phyloP scores from a whole-genome alignment of 139 green algal genomes.

The Coccomyxa sp. region DNA sequence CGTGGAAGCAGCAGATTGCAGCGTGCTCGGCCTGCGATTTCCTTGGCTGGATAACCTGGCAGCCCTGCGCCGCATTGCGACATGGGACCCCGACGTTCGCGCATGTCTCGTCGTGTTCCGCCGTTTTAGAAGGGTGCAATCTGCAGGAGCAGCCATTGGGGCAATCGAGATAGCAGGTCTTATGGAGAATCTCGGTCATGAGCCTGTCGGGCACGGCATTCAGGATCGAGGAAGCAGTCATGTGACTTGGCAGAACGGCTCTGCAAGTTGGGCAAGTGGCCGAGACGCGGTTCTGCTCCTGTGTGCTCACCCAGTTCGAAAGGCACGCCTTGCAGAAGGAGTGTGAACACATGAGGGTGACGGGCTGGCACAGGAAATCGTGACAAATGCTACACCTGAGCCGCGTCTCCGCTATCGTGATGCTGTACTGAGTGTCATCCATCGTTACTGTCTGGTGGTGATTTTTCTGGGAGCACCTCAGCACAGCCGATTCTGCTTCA shows the following conservation, averaged over 20 bases:
- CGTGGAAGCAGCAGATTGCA: neutral
- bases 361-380: neutral
- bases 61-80: neutral
- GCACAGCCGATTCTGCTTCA: neutral
- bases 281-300: neutral
- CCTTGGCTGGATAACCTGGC: neutral
- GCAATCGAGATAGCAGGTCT: neutral
- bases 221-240: neutral
- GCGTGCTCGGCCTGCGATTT: neutral
- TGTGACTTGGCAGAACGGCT: neutral
- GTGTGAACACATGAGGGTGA: neutral
- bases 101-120: neutral
- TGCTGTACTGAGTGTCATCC: neutral
- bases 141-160: neutral
- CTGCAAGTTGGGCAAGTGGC: neutral
- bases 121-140: neutral
- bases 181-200: neutral
- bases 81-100: neutral
- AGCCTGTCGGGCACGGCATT: neutral
- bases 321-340: neutral
- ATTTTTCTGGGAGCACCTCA: neutral
- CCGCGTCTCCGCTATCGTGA: neutral
- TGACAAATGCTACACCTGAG: neutral
- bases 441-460: neutral
- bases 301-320: neutral